phyloP scores from a whole-genome alignment of 2,329 filamentous ascomycete genomes.

The Fusarium sp. region DNA sequence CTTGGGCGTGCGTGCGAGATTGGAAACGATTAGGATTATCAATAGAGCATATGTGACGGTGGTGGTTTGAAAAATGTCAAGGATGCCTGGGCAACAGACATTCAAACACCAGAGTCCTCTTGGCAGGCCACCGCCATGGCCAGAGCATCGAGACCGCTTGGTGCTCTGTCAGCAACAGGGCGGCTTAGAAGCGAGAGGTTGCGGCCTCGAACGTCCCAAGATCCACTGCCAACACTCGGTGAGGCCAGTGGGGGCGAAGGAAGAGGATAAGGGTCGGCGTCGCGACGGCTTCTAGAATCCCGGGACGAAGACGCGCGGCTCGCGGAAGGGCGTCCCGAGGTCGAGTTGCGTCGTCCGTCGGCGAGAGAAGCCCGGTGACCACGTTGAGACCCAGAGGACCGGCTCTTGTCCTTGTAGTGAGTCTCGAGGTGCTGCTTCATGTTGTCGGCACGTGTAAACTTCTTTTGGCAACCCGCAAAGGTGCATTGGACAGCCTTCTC shows the following conservation, averaged over 20 bases:
- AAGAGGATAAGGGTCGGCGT: slow-evolving; percentile 55
- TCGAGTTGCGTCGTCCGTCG: slow-evolving; percentile 50
- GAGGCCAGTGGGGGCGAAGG: slow-evolving; percentile 53
- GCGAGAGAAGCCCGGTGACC: slow-evolving; percentile 49
- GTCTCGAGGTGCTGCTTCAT: slow-evolving; percentile 89
- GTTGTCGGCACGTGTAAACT: slow-evolving; percentile 85
- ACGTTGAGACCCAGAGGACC: slow-evolving; percentile 54
- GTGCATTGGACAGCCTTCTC: slow-evolving; percentile 80
- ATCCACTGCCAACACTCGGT: slow-evolving; percentile 48
- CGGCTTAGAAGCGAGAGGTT: slow-evolving; percentile 59
- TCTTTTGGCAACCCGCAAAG: slow-evolving; percentile 79
- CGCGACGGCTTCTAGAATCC: slow-evolving; percentile 51
- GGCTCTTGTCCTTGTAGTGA: slow-evolving; percentile 74
- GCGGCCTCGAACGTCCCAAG: slow-evolving; percentile 62
- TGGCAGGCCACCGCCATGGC: slow-evolving; percentile 67
- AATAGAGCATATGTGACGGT: slow-evolving; percentile 27
- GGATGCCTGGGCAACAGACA: neutral
- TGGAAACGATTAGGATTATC: slow-evolving; percentile 40
- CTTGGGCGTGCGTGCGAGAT: neutral
- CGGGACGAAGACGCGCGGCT: slow-evolving; percentile 46
- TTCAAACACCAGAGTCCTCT: slow-evolving; percentile 51
- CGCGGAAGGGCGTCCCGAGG: slow-evolving; percentile 44
- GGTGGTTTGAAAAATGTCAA: slow-evolving; percentile 3
- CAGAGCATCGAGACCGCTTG: slow-evolving; percentile 66
- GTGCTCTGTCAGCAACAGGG: slow-evolving; percentile 56